These are phyloP conservation scores for Tolypocladium tropicale DNA, from an alignment of 2,329 filamentous ascomycete genomes.

Conservation along the genomic window DNA sequence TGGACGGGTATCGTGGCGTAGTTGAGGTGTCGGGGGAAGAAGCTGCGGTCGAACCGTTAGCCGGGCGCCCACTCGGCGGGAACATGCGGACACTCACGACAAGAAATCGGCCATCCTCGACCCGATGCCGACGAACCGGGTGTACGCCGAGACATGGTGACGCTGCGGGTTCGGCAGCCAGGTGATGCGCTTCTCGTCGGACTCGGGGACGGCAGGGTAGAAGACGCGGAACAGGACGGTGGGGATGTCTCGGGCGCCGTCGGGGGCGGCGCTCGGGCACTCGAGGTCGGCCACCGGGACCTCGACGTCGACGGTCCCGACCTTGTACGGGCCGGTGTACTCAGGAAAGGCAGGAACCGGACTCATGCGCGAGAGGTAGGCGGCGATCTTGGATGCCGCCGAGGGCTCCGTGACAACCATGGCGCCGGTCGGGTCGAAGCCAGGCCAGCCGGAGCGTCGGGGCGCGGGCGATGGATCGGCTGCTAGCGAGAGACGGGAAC, in stretches of 20 bases:
- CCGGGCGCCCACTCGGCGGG: not conserved
- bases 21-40: conserved; percentile 60
- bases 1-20: conserved; percentile 63
- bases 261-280: conserved; percentile 42
- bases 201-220: conserved; percentile 55
- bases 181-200: conserved; percentile 48
- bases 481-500: not conserved
- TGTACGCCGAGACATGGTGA: conserved; percentile 64
- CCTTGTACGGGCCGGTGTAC: conserved; percentile 68
- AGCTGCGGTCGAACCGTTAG: conserved; percentile 27
- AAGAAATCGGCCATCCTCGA: conserved; percentile 46
- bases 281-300: conserved; percentile 54
- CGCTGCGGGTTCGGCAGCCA: conserved; percentile 75
- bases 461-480: not conserved
- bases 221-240: conserved; percentile 76
- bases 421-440: not conserved
- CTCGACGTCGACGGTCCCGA: conserved; percentile 73
- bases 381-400: conserved; percentile 27
- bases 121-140: conserved; percentile 61
- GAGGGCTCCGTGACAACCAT: conserved; percentile 11
- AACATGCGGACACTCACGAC: conserved; percentile 36
- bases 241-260: conserved; percentile 45
- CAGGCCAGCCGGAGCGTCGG: not conserved
- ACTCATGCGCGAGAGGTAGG: conserved; percentile 46
- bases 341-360: conserved; percentile 63